These are phyloP conservation scores for Parachaetomium inaequale DNA, from an alignment of 495 filamentous ascomycete genomes.

Conservation along the genomic window DNA sequence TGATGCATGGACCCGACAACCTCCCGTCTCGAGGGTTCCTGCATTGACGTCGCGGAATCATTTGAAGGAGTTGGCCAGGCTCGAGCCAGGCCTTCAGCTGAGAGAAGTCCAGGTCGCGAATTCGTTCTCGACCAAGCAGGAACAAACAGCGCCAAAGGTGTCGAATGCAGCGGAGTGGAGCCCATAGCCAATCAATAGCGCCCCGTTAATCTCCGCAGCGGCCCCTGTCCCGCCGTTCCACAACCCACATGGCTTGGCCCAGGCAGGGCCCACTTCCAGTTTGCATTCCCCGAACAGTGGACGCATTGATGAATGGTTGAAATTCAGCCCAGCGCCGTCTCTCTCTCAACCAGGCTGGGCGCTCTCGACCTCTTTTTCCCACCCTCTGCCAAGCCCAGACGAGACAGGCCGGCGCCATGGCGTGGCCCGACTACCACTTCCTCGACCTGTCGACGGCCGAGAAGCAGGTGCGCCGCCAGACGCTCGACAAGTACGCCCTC, in stretches of 20 bases:
- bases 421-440: slow-evolving; percentile 60
- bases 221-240: background rate
- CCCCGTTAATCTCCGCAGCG: slow-evolving; percentile 6
- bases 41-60: too few relatives aligned
- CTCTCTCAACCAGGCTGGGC: background rate
- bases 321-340: background rate
- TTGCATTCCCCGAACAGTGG: too few relatives aligned
- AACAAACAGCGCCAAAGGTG: background rate
- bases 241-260: background rate
- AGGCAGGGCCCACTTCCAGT: background rate
- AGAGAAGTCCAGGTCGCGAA: too few relatives aligned
- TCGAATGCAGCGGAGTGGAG: too few relatives aligned
- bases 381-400: background rate
- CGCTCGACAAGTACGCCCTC: slow-evolving; percentile 57
- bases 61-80: too few relatives aligned
- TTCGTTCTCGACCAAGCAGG: too few relatives aligned
- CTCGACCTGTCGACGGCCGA: slow-evolving; percentile 52
- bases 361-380: background rate
- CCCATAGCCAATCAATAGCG: slow-evolving; percentile 8
- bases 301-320: too few relatives aligned
- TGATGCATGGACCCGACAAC: too few relatives aligned
- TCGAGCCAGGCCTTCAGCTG: too few relatives aligned
- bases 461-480: slow-evolving; percentile 51
- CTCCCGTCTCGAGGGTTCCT: too few relatives aligned
- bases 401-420: slow-evolving; percentile 43